phyloP scores from a whole-genome alignment of 2,329 filamentous ascomycete species.

The Cytospora schulzeri region DNA sequence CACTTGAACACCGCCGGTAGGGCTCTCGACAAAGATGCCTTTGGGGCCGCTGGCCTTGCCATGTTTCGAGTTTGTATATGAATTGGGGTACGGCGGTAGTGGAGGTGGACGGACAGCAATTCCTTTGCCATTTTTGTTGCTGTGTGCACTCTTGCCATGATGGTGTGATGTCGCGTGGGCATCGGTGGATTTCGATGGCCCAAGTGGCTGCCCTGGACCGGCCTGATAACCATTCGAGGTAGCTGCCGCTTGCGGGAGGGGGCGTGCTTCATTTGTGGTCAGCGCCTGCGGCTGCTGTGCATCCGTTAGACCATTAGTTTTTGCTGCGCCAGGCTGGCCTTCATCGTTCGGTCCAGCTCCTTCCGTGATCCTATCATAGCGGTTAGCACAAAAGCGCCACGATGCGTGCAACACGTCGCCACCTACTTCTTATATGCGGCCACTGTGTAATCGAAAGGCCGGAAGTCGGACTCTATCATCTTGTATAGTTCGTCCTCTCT shows the following conservation, averaged over 20 bases:
- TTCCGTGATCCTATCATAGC: slow-evolving; percentile 32
- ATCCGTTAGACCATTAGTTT: slow-evolving; percentile 17
- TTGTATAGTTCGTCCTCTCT: slow-evolving; percentile 90
- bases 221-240: slow-evolving; percentile 31
- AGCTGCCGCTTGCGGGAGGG: slow-evolving; percentile 38
- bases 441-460: slow-evolving; percentile 91
- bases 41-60: slow-evolving; percentile 51
- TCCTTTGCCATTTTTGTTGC: slow-evolving; percentile 24
- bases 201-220: slow-evolving; percentile 26
- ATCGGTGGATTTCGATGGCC: slow-evolving; percentile 18
- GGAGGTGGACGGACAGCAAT: slow-evolving; percentile 40
- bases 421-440: slow-evolving; percentile 75
- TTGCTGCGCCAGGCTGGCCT: slow-evolving; percentile 16
- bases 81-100: slow-evolving; percentile 50
- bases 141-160: slow-evolving; percentile 12
- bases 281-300: slow-evolving; percentile 46
- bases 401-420: neutral
- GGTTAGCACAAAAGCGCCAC: slow-evolving; percentile 22
- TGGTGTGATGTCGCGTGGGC: slow-evolving; percentile 2
- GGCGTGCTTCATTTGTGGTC: slow-evolving; percentile 54
- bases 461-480: slow-evolving; percentile 92
- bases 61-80: slow-evolving; percentile 42
- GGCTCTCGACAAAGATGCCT: slow-evolving; percentile 71
- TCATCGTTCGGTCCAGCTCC: slow-evolving; percentile 10
- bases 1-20: slow-evolving; percentile 84